These are phyloP conservation scores for Punica granatum DNA, from an alignment of 345 rosid species.

Conservation along the genomic window DNA sequence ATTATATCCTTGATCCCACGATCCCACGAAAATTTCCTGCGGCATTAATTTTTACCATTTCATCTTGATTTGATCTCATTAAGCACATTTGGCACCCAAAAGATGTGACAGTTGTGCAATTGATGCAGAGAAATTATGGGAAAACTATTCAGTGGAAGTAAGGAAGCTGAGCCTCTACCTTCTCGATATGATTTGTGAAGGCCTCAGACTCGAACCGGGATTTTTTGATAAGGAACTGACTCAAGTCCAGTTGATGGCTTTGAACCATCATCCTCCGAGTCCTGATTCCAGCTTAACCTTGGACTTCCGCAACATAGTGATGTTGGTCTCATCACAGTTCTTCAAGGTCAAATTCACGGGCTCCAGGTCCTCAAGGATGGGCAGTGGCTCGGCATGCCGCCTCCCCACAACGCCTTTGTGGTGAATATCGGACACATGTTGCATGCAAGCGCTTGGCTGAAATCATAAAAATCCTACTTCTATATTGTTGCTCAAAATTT, in stretches of 20 bases:
- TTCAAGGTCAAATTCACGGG: constrained; percentile 25
- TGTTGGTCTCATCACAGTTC: constrained; percentile 19
- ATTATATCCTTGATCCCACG: too few relatives aligned
- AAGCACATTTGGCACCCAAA: too few relatives aligned
- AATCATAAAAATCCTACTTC: too few relatives aligned
- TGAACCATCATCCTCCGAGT: constrained; percentile 29
- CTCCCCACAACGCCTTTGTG: constrained; percentile 17
- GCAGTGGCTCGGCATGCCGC: constrained; percentile 25
- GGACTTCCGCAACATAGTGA: constrained; percentile 28
- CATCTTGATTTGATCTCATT: too few relatives aligned
- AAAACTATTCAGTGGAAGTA: constrained; percentile 18
- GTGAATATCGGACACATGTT: too few relatives aligned
- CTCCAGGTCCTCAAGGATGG: constrained; percentile 31
- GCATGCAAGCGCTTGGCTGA: too few relatives aligned
- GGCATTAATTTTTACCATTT: too few relatives aligned
- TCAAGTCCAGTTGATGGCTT: constrained; percentile 9
- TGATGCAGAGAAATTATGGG: constrained; percentile 19
- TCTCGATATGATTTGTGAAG: constrained; percentile 24
- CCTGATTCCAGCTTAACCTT: constrained; percentile 31
- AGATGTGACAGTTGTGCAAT: too few relatives aligned
- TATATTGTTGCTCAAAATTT: too few relatives aligned
- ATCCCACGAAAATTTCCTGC: too few relatives aligned
- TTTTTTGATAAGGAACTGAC: constrained; percentile 13
- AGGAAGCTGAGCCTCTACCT: constrained; percentile 23
- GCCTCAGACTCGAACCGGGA: constrained; percentile 23